These are phyloP conservation scores for Leucocoprinus birnbaumii DNA, from an alignment of 768 basidiomycete genomes.

Conservation along the genomic window DNA sequence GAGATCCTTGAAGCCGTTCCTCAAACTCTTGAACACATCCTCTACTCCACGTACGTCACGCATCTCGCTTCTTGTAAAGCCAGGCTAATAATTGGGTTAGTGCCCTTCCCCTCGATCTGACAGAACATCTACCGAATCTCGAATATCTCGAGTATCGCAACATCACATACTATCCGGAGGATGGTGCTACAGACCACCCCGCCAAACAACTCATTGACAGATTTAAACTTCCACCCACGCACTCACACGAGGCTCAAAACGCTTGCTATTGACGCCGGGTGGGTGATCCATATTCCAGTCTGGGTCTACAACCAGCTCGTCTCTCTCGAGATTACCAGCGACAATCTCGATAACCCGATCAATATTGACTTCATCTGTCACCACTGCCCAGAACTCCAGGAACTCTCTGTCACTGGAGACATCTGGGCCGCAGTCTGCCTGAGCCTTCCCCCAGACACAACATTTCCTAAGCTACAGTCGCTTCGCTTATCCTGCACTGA, in stretches of 20 bases:
- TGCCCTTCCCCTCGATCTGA: not conserved
- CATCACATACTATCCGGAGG: constrained; percentile 1
- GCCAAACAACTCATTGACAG: not conserved
- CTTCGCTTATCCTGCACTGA: constrained; percentile 31
- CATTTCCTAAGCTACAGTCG: constrained; percentile 30
- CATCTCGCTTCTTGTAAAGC: not conserved
- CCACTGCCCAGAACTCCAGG: constrained; percentile 29
- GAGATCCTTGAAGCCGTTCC: constrained; percentile 28
- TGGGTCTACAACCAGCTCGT: constrained; percentile 11
- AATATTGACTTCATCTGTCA: constrained; percentile 33
- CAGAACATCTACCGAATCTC: constrained; percentile 5
- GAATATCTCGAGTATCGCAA: constrained; percentile 7
- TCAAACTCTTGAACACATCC: constrained; percentile 17
- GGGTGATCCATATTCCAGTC: constrained; percentile 8
- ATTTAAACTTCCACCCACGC: not conserved
- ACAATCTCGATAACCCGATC: constrained; percentile 18
- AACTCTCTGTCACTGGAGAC: constrained; percentile 34
- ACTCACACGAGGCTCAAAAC: constrained; percentile 3
- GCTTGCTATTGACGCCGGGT: constrained; percentile 2
- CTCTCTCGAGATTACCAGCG: constrained; percentile 2
- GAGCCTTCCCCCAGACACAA: constrained; percentile 23
- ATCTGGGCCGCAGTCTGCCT: constrained; percentile 25
- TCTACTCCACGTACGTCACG: constrained; percentile 6
- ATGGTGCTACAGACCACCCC: not conserved
- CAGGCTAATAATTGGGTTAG: not conserved